phyloP scores from a whole-genome alignment of 2,329 filamentous ascomycete genomes.

The Hortaea werneckii region DNA sequence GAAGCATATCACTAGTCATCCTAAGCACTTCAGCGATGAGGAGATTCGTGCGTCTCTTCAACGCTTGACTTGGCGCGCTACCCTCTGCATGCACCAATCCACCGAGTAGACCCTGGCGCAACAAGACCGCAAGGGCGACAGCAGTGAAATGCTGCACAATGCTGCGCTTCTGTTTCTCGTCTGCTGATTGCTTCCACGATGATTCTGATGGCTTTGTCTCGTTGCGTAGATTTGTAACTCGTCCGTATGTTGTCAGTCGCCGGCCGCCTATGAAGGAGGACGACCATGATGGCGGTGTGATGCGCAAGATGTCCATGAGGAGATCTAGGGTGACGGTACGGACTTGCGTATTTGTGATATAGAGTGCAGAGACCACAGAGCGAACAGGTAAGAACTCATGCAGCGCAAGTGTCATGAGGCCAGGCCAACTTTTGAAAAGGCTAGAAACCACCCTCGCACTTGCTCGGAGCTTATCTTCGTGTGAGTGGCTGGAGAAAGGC shows the following conservation, averaged over 20 bases:
- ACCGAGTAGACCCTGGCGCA: conserved; percentile 62
- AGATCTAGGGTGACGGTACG: conserved; percentile 79
- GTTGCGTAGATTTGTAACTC: conserved; percentile 73
- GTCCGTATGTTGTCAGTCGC: conserved; percentile 88
- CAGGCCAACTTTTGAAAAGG: conserved; percentile 87
- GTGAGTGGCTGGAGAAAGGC: conserved; percentile 46
- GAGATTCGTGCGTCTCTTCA: conserved; percentile 82
- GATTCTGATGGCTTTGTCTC: conserved; percentile 42
- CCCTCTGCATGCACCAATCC: conserved; percentile 52
- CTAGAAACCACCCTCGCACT: conserved; percentile 89
- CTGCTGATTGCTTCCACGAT: conserved; percentile 49
- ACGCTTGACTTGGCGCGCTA: conserved; percentile 54
- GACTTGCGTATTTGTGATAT: conserved; percentile 46
- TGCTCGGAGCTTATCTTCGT: conserved; percentile 62
- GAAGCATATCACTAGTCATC: conserved; percentile 75
- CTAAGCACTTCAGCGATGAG: conserved; percentile 87
- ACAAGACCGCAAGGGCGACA: conserved; percentile 71
- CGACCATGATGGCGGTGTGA: conserved; percentile 91
- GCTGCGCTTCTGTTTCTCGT: conserved; percentile 56
- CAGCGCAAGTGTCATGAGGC: conserved; percentile 78
- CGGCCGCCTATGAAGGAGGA: conserved; percentile 89
- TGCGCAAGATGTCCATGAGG: conserved; percentile 71
- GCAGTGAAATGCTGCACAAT: conserved; percentile 92
- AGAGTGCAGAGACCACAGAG: conserved; percentile 62
- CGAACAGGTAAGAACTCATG: conserved; percentile 75